Percentiles rank a stretch among this genome's conserved stretches.
phyloP scores from a whole-genome alignment of 345 rosid species.

The Eucalyptus lansdowneana region DNA sequence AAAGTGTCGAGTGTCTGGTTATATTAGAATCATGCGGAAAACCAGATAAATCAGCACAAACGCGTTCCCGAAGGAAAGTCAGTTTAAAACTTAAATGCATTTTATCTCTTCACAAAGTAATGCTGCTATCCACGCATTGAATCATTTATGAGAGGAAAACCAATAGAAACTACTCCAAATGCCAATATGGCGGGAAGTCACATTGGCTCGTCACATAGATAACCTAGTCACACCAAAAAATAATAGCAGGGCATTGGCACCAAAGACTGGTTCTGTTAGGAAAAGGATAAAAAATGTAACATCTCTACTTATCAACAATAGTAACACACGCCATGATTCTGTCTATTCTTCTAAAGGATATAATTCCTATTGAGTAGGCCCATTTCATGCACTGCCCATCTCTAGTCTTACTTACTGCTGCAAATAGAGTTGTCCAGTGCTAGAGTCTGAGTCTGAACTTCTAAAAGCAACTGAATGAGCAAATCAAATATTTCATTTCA shows the following conservation, averaged over 20 bases:
- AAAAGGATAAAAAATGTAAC: too few species aligned
- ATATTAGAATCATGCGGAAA: background rate
- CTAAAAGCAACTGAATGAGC: too few species aligned
- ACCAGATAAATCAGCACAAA: background rate
- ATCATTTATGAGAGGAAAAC: background rate
- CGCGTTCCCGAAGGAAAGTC: rapidly evolving
- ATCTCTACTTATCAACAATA: too few species aligned
- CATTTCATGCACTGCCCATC: background rate
- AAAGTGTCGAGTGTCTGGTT: background rate
- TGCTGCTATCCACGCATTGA: background rate
- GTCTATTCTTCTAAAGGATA: too few species aligned
- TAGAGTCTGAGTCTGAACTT: background rate
- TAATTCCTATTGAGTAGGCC: background rate
- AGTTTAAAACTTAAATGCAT: background rate
- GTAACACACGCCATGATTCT: too few species aligned
- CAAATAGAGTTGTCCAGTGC: background rate
- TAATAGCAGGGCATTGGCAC: background rate
- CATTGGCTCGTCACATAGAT: background rate
- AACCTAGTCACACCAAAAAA: background rate
- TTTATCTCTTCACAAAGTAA: background rate
- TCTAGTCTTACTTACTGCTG: background rate
- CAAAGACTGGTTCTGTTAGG: background rate
- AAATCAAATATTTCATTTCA: background rate
- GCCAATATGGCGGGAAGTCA: background rate
- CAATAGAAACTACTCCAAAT: background rate